A percentile compares a stretch with the other conserved stretches of the same genome.
Evolutionary conservation across 106 monocot genomes (phyloP).

Genomic region (Dendrobium nobile): DNA sequence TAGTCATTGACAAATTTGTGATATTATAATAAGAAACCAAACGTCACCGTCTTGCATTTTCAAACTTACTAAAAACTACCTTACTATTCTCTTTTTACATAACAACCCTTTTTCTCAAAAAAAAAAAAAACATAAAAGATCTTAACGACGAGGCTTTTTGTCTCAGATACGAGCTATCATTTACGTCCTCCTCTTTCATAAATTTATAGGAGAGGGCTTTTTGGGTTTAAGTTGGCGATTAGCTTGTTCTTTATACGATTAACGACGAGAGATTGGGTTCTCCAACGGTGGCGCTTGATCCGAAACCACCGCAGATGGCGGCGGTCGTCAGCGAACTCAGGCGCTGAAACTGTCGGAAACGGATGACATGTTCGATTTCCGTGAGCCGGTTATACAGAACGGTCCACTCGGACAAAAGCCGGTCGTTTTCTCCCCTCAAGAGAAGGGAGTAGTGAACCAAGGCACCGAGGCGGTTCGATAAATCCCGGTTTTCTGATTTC

Average conservation of each 20-base stretch:
- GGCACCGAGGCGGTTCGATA: constrained; percentile 15
- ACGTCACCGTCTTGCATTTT: too few species aligned
- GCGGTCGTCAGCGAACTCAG: constrained; percentile 9
- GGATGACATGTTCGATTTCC: constrained; percentile 7
- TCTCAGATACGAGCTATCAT: background rate
- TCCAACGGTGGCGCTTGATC: background rate
- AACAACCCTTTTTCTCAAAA: too few species aligned
- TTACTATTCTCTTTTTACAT: too few species aligned
- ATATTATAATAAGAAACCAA: too few species aligned
- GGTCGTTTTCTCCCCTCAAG: constrained; percentile 17
- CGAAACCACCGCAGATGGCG: background rate
- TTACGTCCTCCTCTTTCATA: too few species aligned
- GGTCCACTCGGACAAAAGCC: constrained; percentile 13
- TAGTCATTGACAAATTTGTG: too few species aligned
- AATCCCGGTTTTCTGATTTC: constrained; percentile 26
- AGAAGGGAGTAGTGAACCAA: constrained; percentile 1
- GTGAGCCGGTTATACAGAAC: constrained; percentile 4
- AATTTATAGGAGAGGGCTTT: background rate
- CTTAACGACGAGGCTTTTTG: background rate
- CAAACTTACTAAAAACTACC: too few species aligned
- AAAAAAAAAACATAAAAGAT: background rate
- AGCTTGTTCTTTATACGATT: constrained; percentile 13
- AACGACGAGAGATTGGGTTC: constrained; percentile 3
- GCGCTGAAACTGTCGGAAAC: constrained; percentile 12
- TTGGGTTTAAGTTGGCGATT: background rate